Evolutionary conservation across 345 rosid genomes (phyloP), one percentile per base, ranked within the genome.

Genomic region (Moringa oleifera): DNA sequence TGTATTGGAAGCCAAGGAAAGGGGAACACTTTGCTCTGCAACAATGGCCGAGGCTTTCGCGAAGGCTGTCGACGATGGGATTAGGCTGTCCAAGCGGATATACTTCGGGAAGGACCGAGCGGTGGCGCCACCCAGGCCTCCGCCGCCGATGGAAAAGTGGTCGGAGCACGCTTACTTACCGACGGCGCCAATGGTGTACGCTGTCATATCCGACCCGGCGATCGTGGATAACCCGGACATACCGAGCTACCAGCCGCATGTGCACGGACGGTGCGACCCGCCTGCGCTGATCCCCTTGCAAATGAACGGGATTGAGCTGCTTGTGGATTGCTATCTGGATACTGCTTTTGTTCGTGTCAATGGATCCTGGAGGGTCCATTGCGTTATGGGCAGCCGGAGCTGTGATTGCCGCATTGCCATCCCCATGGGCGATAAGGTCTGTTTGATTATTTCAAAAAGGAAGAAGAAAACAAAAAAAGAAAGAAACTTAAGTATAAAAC

Each of bases 171-270:
- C 45, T 19, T 75, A 68, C 69, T 75, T 90, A 4, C 98, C 97
- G 0, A 73, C 81, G 25, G 78, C 96, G 4, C 97, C 97, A 6
- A 90, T 88, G 92, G 87, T 82, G 0, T 93, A 93, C 73, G 96
- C 98, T 0, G 88, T 90, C 41, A 85, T 93, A 50, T 53, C 75
- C 41, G 85, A 93, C 71, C 98, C 98, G 45, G 79, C 76, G 53
- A 77, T 88, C 11, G 98, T 90, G 15, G 98, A 93, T 59, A 90
- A 93, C 67, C 98, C 98, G 7, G 97, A 90, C 59, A 73, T 93
- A 21, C 92, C 98, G 16, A 90, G 97, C 75, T 93, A 93, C 73
- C 98, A 93, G 85, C 98, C 98, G 17, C 83, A 93, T 77, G 97
- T 93, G 63, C 78, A 93, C 75, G 97, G 98, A 25, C 73, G 88